A percentile compares a stretch with the other conserved stretches of the same genome.
Evolutionary conservation across 306 rosid genomes (phyloP).

Genomic region (Hippophae gyantsensis): DNA sequence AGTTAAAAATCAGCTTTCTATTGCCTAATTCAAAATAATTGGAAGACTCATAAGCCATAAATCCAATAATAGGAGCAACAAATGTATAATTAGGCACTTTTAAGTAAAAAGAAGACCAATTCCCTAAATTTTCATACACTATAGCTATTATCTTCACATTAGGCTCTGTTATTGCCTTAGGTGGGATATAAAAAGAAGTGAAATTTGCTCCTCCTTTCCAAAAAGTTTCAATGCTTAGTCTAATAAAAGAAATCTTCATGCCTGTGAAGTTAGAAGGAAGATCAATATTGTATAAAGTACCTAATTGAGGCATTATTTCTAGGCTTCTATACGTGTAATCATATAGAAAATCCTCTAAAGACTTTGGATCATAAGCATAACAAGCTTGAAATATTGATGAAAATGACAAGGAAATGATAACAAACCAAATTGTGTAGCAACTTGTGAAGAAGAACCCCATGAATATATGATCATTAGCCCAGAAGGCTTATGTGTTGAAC

Average conservation of each 20-base stretch:
- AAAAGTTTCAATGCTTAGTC: constrained; percentile 40
- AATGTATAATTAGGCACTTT: constrained; percentile 49
- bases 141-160: constrained; percentile 39
- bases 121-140: constrained; percentile 62
- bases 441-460: constrained; percentile 43
- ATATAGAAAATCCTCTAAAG: constrained; percentile 35
- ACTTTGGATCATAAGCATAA: constrained; percentile 20
- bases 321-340: constrained; percentile 26
- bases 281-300: constrained; percentile 38
- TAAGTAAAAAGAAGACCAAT: constrained; percentile 60
- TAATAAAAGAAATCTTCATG: constrained; percentile 38
- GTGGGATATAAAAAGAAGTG: constrained; percentile 45
- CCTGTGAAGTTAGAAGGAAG: constrained; percentile 70
- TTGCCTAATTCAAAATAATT: constrained; percentile 10
- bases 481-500: constrained; percentile 22
- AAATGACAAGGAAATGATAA: constrained; percentile 23
- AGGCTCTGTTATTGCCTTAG: constrained; percentile 37
- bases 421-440: constrained; percentile 24
- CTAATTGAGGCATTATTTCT: constrained; percentile 33
- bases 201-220: constrained; percentile 46
- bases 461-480: constrained; percentile 15
- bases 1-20: constrained; percentile 27
- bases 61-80: constrained; percentile 68
- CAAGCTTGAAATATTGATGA: constrained; percentile 26
- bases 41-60: constrained; percentile 49